phyloP scores from a whole-genome alignment of 768 basidiomycete species.

The Clavaria fumosa region DNA sequence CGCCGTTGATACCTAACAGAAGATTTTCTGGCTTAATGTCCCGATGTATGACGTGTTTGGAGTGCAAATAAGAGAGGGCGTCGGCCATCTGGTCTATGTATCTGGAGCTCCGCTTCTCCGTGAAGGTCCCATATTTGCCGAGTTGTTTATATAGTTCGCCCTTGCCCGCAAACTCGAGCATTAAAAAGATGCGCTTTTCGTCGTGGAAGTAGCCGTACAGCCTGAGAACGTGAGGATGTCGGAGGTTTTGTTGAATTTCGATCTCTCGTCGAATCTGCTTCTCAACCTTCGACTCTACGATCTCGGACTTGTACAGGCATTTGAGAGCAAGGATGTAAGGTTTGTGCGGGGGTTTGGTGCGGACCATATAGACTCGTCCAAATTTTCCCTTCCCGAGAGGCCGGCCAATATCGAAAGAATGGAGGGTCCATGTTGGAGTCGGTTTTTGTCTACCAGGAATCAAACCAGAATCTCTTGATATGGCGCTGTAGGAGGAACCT shows the following conservation, averaged over 20 bases:
- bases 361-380: conserved; percentile 96
- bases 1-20: conserved; percentile 85
- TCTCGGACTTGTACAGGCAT: conserved; percentile 92
- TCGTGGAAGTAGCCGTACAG: conserved; percentile 98
- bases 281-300: conserved; percentile 82
- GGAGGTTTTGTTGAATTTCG: conserved; percentile 92
- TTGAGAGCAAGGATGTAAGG: conserved; percentile 97
- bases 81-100: conserved; percentile 99
- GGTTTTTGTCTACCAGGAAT: conserved; percentile 42
- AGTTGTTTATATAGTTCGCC: conserved; percentile 97
- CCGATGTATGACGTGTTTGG: conserved; percentile 94
- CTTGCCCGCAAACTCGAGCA: conserved; percentile 95
- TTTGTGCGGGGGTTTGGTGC: conserved; percentile 74
- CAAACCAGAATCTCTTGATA: neutral
- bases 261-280: conserved; percentile 97
- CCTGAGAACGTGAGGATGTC: conserved; percentile 88
- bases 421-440: conserved; percentile 74
- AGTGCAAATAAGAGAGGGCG: conserved; percentile 80
- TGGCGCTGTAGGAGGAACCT: conserved; percentile 13
- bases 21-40: conserved; percentile 99
- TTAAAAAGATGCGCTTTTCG: conserved; percentile 91
- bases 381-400: conserved; percentile 99
- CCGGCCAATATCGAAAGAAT: conserved; percentile 85
- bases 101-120: conserved; percentile 72
- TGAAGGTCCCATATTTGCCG: conserved; percentile 71